Conservation (phyloP, 2,329 filamentous ascomycete genomes). For the Cytospora paraplurivora region DNA sequence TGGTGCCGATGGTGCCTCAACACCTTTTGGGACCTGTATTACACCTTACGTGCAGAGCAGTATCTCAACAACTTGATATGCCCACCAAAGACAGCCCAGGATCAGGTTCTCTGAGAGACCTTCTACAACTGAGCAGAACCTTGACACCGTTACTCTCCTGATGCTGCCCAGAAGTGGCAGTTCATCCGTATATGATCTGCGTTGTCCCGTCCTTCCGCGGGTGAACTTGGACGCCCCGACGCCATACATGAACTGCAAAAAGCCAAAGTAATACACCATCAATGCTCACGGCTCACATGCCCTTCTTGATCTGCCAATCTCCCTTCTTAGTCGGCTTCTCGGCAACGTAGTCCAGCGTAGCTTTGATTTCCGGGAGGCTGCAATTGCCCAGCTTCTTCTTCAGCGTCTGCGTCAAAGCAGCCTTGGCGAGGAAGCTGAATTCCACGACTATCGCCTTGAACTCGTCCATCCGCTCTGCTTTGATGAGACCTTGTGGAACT, state of each 20-base stretch:
- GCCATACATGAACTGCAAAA: constrained; percentile 10
- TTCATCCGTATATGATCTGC: neutral
- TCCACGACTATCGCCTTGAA: constrained; percentile 73
- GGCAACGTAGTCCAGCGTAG: constrained; percentile 69
- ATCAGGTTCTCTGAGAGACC: neutral
- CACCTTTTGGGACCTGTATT: neutral
- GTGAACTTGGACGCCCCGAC: constrained; percentile 10
- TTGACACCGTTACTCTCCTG: neutral
- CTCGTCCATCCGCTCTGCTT: constrained; percentile 59
- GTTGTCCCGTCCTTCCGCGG: neutral
- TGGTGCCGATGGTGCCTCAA: neutral
- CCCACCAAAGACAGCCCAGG: neutral
- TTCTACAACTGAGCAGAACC: neutral
- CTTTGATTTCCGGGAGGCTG: constrained; percentile 69
- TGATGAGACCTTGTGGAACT: constrained; percentile 46
- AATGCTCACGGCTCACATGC: constrained; percentile 3
- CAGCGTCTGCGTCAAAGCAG: constrained; percentile 72
- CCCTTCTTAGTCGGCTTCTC: constrained; percentile 61
- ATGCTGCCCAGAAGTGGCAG: neutral
- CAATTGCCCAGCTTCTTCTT: constrained; percentile 74
- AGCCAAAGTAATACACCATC: neutral
- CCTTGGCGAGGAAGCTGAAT: constrained; percentile 62
- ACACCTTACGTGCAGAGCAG: neutral
- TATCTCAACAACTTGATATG: neutral
- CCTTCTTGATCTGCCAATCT: constrained; percentile 26